Evolutionary conservation across 352 stramenopile species (phyloP).

Genomic region (Phytopythium helicoides): DNA sequence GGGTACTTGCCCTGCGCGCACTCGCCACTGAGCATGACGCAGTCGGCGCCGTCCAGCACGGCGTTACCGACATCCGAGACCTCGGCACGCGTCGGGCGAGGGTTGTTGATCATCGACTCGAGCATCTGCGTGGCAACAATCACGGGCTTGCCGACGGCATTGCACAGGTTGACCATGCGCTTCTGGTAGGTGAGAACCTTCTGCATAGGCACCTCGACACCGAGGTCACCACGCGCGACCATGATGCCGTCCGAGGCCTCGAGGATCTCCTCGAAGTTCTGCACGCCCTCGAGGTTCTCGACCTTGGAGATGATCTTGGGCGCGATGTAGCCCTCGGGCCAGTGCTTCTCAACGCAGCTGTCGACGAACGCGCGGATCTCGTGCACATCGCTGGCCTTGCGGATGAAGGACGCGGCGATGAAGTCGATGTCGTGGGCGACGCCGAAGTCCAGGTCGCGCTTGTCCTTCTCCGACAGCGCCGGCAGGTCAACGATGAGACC

Average conservation of each 20-base stretch:
- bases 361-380: constrained; percentile 92
- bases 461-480: constrained; percentile 97
- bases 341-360: constrained; percentile 69
- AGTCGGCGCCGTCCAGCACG: constrained; percentile 83
- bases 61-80: constrained; percentile 89
- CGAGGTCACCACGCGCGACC: constrained; percentile 91
- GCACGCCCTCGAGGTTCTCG: constrained; percentile 91
- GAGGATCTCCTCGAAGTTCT: constrained; percentile 96
- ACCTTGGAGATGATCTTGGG: constrained; percentile 98
- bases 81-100: constrained; percentile 80
- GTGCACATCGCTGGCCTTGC: constrained; percentile 93
- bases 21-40: constrained; percentile 87
- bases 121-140: constrained; percentile 91
- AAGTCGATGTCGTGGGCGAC: constrained; percentile 97
- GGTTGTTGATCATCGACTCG: constrained; percentile 88
- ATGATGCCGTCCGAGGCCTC: constrained; percentile 95
- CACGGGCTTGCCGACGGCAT: constrained; percentile 83
- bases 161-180: constrained; percentile 84
- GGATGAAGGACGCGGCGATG: constrained; percentile 98
- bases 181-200: constrained; percentile 91
- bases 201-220: constrained; percentile 85
- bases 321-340: constrained; percentile 66
- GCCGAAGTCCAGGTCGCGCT: constrained; percentile 93
- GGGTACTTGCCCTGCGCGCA: constrained; percentile 87
- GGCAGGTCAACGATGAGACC: constrained; percentile 93